Evolutionary conservation across 2,329 filamentous ascomycete species (phyloP).

Genomic region (Ustilaginoidea virens): DNA sequence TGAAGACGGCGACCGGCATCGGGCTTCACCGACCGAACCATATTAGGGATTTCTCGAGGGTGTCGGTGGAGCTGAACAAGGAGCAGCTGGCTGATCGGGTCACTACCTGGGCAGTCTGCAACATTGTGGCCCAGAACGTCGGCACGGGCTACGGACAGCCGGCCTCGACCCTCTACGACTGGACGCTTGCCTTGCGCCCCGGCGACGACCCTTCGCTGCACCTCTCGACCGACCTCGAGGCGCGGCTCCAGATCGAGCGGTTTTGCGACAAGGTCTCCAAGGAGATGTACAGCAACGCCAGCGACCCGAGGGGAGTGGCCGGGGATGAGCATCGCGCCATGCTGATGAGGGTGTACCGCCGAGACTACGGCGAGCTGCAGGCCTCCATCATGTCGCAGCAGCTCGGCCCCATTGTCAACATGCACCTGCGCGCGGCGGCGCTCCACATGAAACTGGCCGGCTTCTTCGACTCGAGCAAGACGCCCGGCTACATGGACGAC

Average conservation of each 20-base stretch:
- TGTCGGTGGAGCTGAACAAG: constrained; percentile 58
- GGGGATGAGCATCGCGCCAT: constrained; percentile 52
- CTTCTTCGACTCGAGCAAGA: constrained; percentile 65
- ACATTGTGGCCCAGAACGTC: constrained; percentile 67
- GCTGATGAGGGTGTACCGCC: constrained; percentile 49
- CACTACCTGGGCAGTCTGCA: constrained; percentile 72
- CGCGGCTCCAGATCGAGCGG: constrained; percentile 54
- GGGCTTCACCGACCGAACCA: constrained; percentile 68
- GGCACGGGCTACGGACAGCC: constrained; percentile 77
- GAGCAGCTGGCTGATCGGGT: constrained; percentile 68
- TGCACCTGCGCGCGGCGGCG: constrained; percentile 57
- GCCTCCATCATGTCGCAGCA: constrained; percentile 43
- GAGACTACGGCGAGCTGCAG: constrained; percentile 48
- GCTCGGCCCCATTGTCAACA: constrained; percentile 40
- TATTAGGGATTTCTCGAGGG: constrained; percentile 68
- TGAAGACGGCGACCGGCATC: constrained; percentile 74
- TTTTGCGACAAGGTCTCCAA: constrained; percentile 67
- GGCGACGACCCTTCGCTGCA: constrained; percentile 44
- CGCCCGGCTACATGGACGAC: constrained; percentile 57
- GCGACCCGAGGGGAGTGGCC: constrained; percentile 53
- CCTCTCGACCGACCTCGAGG: constrained; percentile 46
- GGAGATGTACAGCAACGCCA: constrained; percentile 65
- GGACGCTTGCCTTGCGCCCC: constrained; percentile 48
- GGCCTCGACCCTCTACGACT: constrained; percentile 63
- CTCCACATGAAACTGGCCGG: constrained; percentile 65